Conservation (phyloP, 192 early-diverging fungal species). For the Obelidium mucronatum region DNA sequence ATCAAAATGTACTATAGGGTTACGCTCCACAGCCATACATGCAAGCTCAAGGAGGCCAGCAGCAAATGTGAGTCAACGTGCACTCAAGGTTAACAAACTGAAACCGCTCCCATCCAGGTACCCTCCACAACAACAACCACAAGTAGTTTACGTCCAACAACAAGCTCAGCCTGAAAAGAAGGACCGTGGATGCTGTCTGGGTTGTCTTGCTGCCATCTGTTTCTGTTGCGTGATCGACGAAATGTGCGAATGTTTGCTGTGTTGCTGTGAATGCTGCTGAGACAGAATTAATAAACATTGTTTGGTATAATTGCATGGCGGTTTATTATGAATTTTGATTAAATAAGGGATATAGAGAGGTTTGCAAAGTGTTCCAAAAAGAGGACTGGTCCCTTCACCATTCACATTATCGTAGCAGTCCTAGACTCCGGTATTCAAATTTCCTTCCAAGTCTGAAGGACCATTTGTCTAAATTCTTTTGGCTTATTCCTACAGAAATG, state of each 20-base stretch:
- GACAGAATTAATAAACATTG: background rate
- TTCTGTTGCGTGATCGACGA: slow-evolving; percentile 26
- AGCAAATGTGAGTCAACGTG: background rate
- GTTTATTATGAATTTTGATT: too few species aligned
- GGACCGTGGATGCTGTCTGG: slow-evolving; percentile 1
- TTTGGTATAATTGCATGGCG: background rate
- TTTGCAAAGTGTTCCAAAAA: background rate
- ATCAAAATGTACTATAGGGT: too few species aligned
- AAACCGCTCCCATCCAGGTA: background rate
- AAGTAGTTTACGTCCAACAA: background rate
- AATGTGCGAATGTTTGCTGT: slow-evolving; percentile 5
- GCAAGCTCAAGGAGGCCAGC: slow-evolving; percentile 1
- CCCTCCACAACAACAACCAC: slow-evolving; percentile 11
- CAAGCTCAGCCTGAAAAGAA: slow-evolving; percentile 7
- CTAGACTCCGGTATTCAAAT: background rate
- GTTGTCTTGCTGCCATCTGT: slow-evolving; percentile 15
- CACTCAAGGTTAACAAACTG: background rate
- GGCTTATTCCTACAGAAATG: slow-evolving; percentile 14
- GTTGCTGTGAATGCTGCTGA: slow-evolving; percentile 19
- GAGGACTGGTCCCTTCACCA: background rate
- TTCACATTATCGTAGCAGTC: background rate
- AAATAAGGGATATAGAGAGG: too few species aligned
- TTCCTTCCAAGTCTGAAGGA: slow-evolving; percentile 30
- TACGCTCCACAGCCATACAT: slow-evolving; percentile 16
- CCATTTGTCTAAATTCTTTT: slow-evolving; percentile 35